Conservation (phyloP, 1,284 basidiomycete genomes). For the Tranzscheliella williamsii region DNA sequence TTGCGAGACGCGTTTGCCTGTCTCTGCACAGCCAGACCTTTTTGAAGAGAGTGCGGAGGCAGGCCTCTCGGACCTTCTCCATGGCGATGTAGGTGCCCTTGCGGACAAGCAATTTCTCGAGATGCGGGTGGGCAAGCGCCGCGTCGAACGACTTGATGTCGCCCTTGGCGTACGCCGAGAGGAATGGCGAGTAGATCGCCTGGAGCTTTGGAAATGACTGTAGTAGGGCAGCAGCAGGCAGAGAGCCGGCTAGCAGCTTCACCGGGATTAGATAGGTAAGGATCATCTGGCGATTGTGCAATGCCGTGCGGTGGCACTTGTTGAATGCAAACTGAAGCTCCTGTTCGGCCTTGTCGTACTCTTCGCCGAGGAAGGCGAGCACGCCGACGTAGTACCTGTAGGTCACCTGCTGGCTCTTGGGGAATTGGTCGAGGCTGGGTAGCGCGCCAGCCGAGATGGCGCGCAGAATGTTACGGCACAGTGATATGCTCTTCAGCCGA, state of each 20-base stretch:
- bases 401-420: constrained; percentile 80
- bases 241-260: constrained; percentile 79
- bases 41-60: constrained; percentile 80
- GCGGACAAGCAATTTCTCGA: constrained; percentile 73
- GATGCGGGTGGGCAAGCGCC: constrained; percentile 65
- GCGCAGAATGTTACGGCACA: constrained; percentile 87
- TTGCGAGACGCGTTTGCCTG: constrained; percentile 25
- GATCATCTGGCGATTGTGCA: constrained; percentile 81
- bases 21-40: constrained; percentile 70
- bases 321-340: constrained; percentile 81
- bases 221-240: constrained; percentile 74
- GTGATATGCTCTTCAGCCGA: constrained; percentile 84
- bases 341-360: constrained; percentile 75
- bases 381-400: constrained; percentile 86
- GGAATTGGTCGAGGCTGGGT: constrained; percentile 75
- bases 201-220: constrained; percentile 71
- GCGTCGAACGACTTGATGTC: constrained; percentile 80
- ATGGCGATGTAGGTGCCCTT: constrained; percentile 82
- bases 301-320: constrained; percentile 72
- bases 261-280: constrained; percentile 86
- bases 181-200: constrained; percentile 78
- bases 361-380: constrained; percentile 88
- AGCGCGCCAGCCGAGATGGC: constrained; percentile 86
- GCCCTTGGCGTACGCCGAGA: constrained; percentile 74
- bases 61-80: constrained; percentile 84